Base-by-base conservation (phyloP, 2,329 filamentous ascomycete species). In the Microdochium bolleyi region DNA sequence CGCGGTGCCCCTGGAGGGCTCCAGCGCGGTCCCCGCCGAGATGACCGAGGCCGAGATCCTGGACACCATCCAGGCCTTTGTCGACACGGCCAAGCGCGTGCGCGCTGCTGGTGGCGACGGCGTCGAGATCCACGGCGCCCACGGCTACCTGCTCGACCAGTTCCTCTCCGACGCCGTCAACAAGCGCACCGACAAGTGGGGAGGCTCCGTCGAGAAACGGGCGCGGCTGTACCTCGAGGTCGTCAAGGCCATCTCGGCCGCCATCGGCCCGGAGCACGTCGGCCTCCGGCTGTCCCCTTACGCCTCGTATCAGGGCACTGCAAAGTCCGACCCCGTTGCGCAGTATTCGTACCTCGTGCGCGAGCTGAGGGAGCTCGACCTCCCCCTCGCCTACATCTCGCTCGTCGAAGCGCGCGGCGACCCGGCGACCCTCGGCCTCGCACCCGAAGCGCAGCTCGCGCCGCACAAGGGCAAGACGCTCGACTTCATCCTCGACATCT, bases 41-140 rank as follows among this genome's bases (percentile, higher is more conserved):
- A 80, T 92, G 79, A 84, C 80, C 0, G 67, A 77, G 13, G 67
- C 76, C 0, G 85, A 90, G 25, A 90, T 92, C 51, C 70, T 82
- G 49, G 65, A 75, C 1, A 73, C 84, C 55, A 83, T 85, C 57
- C 62, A 67, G 0, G 79, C 79, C 0, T 89, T 77, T 64, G 78
- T 73, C 0, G 72, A 69, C 0, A 77, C 79, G 0, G 68, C 77
- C 0, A 72, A 74, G 57, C 74, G 81, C 10, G 78, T 86, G 0
- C 65, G 88, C 0, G 70, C 73, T 50, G 82, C 80, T 0, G 88
- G 88, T 0, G 85, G 86, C 30, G 88, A 92, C 59, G 83, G 82
- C 0, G 79, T 92, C 2, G 77, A 73, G 53, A 51, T 64, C 25
- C 63, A 69, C 51, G 66, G 62, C 3, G 72, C 73, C 13, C 76